These are phyloP conservation scores for Penicillium subrubescens DNA, from an alignment of 495 filamentous ascomycete genomes.

Conservation along the genomic window DNA sequence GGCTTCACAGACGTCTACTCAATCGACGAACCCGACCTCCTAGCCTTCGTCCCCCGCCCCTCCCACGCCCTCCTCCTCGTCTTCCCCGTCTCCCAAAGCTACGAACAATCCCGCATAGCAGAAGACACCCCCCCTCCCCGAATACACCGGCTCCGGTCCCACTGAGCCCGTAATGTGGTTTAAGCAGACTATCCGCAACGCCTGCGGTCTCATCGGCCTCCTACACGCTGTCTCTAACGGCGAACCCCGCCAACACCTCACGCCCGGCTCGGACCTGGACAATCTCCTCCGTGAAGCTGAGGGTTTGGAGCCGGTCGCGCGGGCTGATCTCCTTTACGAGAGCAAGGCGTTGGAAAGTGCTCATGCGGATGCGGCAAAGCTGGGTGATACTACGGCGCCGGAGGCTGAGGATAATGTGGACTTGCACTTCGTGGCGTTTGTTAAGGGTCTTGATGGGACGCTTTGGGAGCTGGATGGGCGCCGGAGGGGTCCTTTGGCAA, in stretches of 20 bases:
- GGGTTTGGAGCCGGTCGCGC: conserved; percentile 46
- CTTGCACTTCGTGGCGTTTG: conserved; percentile 85
- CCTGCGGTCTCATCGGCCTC: conserved; percentile 83
- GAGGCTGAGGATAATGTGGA: conserved; percentile 67
- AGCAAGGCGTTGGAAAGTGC: conserved; percentile 70
- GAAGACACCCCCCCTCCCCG: conserved; percentile 60
- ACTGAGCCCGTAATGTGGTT: conserved; percentile 78
- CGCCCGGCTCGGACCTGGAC: conserved; percentile 49
- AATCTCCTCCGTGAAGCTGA: conserved; percentile 48
- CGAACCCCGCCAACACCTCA: conserved; percentile 45
- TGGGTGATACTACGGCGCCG: conserved; percentile 75
- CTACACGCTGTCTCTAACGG: conserved; percentile 75
- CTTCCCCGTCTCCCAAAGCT: conserved; percentile 73
- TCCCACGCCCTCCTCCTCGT: conserved; percentile 81
- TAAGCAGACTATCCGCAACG: conserved; percentile 85
- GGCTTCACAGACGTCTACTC: conserved; percentile 82
- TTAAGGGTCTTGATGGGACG: conserved; percentile 67
- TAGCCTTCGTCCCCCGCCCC: conserved; percentile 81
- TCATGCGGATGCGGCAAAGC: conserved; percentile 67
- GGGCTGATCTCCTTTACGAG: conserved; percentile 74
- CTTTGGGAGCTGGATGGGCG: conserved; percentile 87
- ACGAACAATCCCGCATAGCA: conserved; percentile 63
- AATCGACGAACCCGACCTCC: conserved; percentile 75
- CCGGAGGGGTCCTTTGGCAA: conserved; percentile 67
- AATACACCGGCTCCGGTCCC: conserved; percentile 54